Percentiles rank a stretch among this genome's conserved stretches.
These are phyloP conservation scores for Paecilomyces sp. DNA, from an alignment of 2,329 filamentous ascomycete species.

Conservation along the genomic window DNA sequence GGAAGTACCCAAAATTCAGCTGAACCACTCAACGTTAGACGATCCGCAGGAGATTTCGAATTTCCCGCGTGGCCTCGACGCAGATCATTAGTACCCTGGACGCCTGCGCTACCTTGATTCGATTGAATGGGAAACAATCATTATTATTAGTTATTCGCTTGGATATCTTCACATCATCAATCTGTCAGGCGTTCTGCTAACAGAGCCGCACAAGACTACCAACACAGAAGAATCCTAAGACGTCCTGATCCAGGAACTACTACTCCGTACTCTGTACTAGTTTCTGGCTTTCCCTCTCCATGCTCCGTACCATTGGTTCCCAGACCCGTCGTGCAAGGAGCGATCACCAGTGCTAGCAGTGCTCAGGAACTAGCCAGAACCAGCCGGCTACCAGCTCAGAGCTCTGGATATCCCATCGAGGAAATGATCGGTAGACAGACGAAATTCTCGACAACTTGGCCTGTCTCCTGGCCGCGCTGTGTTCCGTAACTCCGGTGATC, in stretches of 20 bases:
- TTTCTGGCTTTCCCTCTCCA: neutral
- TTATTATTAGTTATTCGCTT: neutral
- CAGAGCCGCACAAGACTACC: neutral
- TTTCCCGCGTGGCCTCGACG: neutral
- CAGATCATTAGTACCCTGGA: neutral
- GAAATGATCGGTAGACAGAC: neutral
- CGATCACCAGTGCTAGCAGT: neutral
- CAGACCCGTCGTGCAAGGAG: neutral
- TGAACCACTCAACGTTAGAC: neutral
- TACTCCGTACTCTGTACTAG: neutral
- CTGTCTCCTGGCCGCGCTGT: neutral
- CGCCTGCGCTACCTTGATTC: neutral
- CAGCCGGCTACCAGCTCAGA: neutral
- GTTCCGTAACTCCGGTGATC: neutral
- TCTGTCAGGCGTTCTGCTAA: neutral
- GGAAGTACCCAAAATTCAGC: neutral
- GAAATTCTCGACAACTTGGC: neutral
- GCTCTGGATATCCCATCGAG: neutral
- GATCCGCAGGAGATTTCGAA: neutral
- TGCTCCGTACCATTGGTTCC: neutral
- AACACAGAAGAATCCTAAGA: neutral
- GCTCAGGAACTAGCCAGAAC: neutral
- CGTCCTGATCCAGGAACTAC: neutral
- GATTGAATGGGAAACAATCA: neutral
- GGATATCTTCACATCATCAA: neutral